These are phyloP conservation scores for Eremothecium gossypii DNA, from an alignment of 1,139 yeast species.

Conservation along the genomic window DNA sequence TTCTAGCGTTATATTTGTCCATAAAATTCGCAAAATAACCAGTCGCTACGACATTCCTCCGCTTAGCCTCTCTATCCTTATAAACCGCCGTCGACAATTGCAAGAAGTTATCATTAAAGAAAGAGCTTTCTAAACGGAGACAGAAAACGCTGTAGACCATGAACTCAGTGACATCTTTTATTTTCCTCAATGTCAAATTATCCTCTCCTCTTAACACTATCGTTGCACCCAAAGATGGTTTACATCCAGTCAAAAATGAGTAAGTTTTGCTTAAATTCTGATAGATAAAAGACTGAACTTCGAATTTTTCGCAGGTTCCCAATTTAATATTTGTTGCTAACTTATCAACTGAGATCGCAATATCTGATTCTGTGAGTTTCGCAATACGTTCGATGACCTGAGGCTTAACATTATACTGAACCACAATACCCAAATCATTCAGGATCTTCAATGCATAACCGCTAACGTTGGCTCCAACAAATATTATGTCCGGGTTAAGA, in stretches of 20 bases:
- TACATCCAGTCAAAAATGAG: conserved; percentile 70
- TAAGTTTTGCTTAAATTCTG: conserved; percentile 57
- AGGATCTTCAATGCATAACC: conserved; percentile 71
- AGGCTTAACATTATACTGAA: conserved; percentile 70
- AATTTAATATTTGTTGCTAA: conserved; percentile 50
- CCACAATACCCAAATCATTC: conserved; percentile 68
- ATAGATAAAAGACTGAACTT: conserved; percentile 55
- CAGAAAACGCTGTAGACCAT: conserved; percentile 71
- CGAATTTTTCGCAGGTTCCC: conserved; percentile 68
- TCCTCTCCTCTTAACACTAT: conserved; percentile 71
- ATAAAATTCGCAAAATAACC: conserved; percentile 42
- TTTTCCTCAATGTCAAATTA: conserved; percentile 47
- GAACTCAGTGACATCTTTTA: conserved; percentile 74
- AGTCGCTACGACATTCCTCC: conserved; percentile 7
- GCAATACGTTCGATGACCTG: conserved; percentile 77
- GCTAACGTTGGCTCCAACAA: conserved; percentile 74
- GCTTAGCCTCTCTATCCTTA: conserved; percentile 13
- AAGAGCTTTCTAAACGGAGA: conserved; percentile 69
- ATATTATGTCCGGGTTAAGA: conserved; percentile 67
- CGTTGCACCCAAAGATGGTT: conserved; percentile 69
- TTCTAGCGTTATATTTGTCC: conserved; percentile 40
- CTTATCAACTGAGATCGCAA: conserved; percentile 57
- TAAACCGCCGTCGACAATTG: conserved; percentile 36
- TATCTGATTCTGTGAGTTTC: conserved; percentile 73
- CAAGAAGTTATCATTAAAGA: conserved; percentile 66